Base-by-base conservation (phyloP, 176 grass and related monocot species). In the Cymbopogon citratus region DNA sequence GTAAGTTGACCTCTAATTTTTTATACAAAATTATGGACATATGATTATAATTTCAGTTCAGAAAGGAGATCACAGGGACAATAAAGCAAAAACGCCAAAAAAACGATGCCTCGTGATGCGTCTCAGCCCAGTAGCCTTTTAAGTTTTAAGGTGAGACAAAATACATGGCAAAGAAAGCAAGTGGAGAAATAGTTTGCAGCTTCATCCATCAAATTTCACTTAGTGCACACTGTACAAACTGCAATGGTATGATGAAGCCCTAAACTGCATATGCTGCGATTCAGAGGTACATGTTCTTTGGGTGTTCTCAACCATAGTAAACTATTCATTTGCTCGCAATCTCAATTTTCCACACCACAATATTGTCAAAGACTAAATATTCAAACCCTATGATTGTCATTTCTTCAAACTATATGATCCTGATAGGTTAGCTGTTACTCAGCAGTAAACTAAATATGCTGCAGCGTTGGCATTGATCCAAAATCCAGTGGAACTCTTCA, bases 221-320 rank as follows among this genome's bases (percentile, higher is more conserved):
- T 49, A 49, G 46, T 49, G 46, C 46, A 49, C 46, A 49, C 15
- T 49, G 46, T 15, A 48, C 45, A 48, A 48, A 12, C 45, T 48
- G 45, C 13, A 48, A 48, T 48, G 45, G 45, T 48, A 48, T 46
- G 44, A 46, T 46, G 3, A 46, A 46, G 44, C 44, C 4, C 27
- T 63, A 61, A 41, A 25, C 56, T 23, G 29, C 61, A 73, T 40
- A 64, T 40, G 23, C 48, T 70, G 40, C 23, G 46, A 33, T 66
- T 46, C 66, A 52, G 61, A 88, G 89, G 85, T 88, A 48, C 19
- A 15, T 29, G 62, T 78, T 72, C 76, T 65, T 28, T 62, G 13
- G 67, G 12, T n/a, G 28, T 65, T 64, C 44, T 66, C 3, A 52
- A 7, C 26, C 5, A 48, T 57, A 19, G 24, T 68, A 40, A 26